phyloP scores from a whole-genome alignment of 306 rosid genomes.

The Erythrophleum fordii region DNA sequence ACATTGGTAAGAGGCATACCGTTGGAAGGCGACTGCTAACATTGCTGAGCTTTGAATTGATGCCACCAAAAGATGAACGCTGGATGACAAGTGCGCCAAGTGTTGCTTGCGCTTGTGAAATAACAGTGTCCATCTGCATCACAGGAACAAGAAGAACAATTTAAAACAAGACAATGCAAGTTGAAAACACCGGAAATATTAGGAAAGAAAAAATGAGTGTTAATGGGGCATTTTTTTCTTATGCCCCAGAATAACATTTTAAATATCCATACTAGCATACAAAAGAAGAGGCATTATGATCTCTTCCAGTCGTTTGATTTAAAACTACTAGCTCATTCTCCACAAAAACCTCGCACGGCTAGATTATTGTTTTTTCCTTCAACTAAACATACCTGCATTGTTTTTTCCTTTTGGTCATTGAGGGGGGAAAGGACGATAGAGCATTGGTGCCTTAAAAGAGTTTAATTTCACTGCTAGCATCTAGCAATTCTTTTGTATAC shows the following conservation, averaged over 20 bases:
- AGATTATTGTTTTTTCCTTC: not conserved
- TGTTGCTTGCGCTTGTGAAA: constrained; percentile 98
- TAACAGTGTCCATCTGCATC: constrained; percentile 81
- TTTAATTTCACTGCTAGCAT: not conserved
- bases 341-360: not conserved
- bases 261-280: not conserved
- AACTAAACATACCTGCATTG: not conserved
- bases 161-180: constrained; percentile 32
- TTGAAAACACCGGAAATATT: not conserved
- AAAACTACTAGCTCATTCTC: not conserved
- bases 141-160: constrained; percentile 19
- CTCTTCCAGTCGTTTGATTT: not conserved
- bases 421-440: not conserved
- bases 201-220: not conserved
- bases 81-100: constrained; percentile 86
- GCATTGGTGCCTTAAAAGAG: not conserved
- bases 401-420: not conserved
- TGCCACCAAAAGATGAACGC: constrained; percentile 94
- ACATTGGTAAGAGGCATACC: constrained; percentile 52
- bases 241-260: not conserved
- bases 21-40: constrained; percentile 94
- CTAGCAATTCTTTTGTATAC: not conserved
- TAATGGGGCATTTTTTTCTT: not conserved
- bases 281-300: not conserved
- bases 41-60: constrained; percentile 92